A percentile compares a stretch with the other conserved stretches of the same genome.
Evolutionary conservation across 805 yeast species (phyloP).

Genomic region (Schizosaccharomyces osmophilus): DNA sequence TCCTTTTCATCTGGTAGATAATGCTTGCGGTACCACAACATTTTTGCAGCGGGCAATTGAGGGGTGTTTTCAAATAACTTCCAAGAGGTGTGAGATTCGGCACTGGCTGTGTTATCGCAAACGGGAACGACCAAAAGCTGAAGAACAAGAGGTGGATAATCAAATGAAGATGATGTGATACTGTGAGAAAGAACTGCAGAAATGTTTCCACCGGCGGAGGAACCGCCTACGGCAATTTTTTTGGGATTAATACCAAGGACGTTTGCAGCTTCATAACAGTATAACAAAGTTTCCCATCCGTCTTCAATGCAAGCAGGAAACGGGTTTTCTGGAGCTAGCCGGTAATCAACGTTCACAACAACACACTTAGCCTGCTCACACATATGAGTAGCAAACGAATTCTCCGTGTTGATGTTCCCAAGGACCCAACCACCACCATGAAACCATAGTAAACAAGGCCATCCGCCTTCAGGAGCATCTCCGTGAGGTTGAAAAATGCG

Average conservation of each 20-base stretch:
- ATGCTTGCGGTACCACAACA: conserved; percentile 22
- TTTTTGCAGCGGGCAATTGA: conserved; percentile 22
- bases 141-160: conserved; percentile 14
- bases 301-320: conserved; percentile 27
- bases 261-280: conserved; percentile 6
- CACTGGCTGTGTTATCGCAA: conserved; percentile 19
- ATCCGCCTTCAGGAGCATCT: conserved; percentile 16
- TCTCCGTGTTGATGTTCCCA: conserved; percentile 20
- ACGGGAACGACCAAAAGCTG: conserved; percentile 24
- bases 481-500: conserved; percentile 20
- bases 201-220: conserved; percentile 22
- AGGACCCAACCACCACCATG: conserved; percentile 26
- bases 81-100: conserved; percentile 11
- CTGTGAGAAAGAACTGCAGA: conserved; percentile 13
- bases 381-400: conserved; percentile 20
- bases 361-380: conserved; percentile 17
- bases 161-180: not conserved
- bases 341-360: conserved; percentile 25
- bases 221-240: conserved; percentile 21
- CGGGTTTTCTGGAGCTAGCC: conserved; percentile 26
- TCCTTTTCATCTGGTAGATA: conserved; percentile 18
- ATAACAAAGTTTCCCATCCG: conserved; percentile 2
- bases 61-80: conserved; percentile 8
- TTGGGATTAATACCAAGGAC: conserved; percentile 13
- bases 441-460: conserved; percentile 16